Conservation (phyloP, 1,284 basidiomycete species). For the Cryptococcus sp. region DNA sequence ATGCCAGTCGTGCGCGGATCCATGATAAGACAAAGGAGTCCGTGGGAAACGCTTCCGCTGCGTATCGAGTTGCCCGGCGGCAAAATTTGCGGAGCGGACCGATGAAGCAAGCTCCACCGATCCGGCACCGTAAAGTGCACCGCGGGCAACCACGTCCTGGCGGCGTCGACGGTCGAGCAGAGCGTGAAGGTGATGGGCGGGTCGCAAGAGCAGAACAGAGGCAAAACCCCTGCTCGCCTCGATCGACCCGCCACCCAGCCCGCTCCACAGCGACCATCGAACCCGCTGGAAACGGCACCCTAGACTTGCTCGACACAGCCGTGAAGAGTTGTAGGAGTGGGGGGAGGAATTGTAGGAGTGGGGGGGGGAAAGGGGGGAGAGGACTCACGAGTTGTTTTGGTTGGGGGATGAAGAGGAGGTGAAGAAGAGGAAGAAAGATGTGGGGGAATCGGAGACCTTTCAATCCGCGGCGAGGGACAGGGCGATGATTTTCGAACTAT, state of each 20-base stretch:
- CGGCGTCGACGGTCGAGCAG: background rate
- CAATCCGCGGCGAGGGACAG: no score
- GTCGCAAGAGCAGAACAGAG: no score
- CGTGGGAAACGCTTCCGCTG: background rate
- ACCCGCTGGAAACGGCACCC: no score
- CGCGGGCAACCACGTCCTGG: background rate
- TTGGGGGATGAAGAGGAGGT: slow-evolving; percentile 4
- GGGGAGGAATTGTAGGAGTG: no score
- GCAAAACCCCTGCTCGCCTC: no score
- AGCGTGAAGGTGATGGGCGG: no score
- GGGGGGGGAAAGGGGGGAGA: no score
- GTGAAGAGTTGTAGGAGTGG: no score
- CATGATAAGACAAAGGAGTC: background rate
- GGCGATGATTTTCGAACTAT: no score
- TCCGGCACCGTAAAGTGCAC: background rate
- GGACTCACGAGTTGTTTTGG: slow-evolving; percentile 2
- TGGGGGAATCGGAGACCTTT: background rate
- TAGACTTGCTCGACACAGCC: no score
- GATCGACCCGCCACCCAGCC: no score
- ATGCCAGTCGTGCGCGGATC: background rate
- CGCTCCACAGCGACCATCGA: no score
- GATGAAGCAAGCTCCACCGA: background rate
- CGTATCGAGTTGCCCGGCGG: background rate
- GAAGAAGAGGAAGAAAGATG: slow-evolving; percentile 11
- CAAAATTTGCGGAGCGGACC: background rate